Evolutionary conservation across 345 rosid species (phyloP), one percentile per base, ranked within the genome.

Genomic region (Citrus unshiu): DNA sequence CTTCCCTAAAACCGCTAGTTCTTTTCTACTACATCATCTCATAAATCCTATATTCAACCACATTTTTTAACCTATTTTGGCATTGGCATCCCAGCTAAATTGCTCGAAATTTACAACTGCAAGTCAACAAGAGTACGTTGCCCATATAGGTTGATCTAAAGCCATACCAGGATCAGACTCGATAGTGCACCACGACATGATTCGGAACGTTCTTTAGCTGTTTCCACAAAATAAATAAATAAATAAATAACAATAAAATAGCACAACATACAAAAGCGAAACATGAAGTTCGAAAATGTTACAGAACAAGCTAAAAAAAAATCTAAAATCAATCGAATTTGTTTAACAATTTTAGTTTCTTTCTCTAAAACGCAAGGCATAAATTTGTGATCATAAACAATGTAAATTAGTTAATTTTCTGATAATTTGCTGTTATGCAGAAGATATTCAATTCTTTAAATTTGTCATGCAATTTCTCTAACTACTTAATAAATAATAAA

Each of bases 121-220:
- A 70, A 30, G 19, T 19, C 1, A 27, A 4, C 18, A 60, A 40
- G 30, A 27, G 1, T 46, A 22, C 6, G 24, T 32, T 25, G 18
- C 66, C 57, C 27, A 61, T 25, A 43, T 43, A 2, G 22, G 1
- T 18, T 24, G 40, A 60, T 35, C 35, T 39, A 18, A n/a, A 82
- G 67, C 49, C 79, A 70, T 88, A 95, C 98, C 99, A 29, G 99
- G 99, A 86, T 95, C 99, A 9, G 99, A 95, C 83, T 95, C 99
- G 16, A 95, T 93, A 18, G 99, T 95, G 89, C 99, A 93, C 98
- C 99, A 95, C 87, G 99, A 95, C 99, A 95, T 95, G 84, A 68
- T 70, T 66, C 75, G 70, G 60, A 24, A 73, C 32, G 79, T 70
- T 75, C 43, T 79, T 66, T 82, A 86, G 82, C 89, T 90, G 75